Evolutionary conservation across 1,139 yeast genomes (phyloP).

Genomic region (Kodamaea derodonti): DNA sequence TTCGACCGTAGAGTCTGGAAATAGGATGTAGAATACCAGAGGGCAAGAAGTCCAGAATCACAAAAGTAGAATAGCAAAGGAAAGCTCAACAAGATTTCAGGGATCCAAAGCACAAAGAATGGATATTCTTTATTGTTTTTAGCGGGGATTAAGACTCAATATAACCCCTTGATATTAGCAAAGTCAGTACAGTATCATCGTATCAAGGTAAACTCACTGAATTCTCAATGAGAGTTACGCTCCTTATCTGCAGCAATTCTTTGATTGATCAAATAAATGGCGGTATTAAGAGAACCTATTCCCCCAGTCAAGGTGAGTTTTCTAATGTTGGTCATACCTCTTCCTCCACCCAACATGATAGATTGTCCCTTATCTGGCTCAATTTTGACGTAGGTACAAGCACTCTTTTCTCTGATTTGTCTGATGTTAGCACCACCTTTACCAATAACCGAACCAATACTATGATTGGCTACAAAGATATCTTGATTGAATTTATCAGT

Average conservation of each 20-base stretch:
- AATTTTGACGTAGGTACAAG: constrained; percentile 69
- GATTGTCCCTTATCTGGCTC: constrained; percentile 50
- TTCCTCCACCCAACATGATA: constrained; percentile 53
- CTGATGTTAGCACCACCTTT: constrained; percentile 82
- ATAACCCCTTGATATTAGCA: too few relatives aligned
- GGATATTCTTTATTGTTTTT: too few relatives aligned
- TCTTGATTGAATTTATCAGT: constrained; percentile 61
- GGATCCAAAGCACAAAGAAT: too few relatives aligned
- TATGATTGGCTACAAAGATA: constrained; percentile 69
- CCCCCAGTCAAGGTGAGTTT: constrained; percentile 70
- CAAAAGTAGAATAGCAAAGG: constrained; percentile 1
- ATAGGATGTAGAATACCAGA: neutral
- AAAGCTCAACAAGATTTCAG: constrained; percentile 4
- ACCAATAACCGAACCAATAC: constrained; percentile 84
- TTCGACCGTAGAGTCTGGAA: constrained; percentile 1
- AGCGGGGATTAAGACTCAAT: too few relatives aligned
- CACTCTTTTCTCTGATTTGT: constrained; percentile 72
- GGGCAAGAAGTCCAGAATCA: constrained; percentile 1
- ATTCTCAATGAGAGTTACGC: constrained; percentile 28
- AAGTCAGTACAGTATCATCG: too few relatives aligned
- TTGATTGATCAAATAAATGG: constrained; percentile 73
- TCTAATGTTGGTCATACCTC: constrained; percentile 55
- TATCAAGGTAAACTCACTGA: too few relatives aligned
- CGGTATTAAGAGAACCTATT: constrained; percentile 67
- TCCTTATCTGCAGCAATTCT: constrained; percentile 65